Conservation (phyloP, 371 early-diverging fungal species). For the Mortierella sp. region DNA sequence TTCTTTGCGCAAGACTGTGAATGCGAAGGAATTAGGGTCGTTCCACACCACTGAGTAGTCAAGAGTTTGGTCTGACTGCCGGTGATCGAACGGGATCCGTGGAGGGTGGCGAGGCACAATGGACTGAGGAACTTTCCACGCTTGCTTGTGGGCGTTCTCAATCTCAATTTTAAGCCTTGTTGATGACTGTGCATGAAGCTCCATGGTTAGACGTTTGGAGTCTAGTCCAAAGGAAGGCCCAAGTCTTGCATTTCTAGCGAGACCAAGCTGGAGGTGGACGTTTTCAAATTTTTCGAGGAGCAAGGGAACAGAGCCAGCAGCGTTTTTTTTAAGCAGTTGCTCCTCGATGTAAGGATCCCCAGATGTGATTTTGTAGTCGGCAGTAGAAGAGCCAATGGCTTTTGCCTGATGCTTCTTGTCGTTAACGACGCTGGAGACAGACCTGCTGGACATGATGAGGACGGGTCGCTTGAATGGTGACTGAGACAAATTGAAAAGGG, state of each 20-base stretch:
- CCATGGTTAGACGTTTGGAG: conserved; percentile 8
- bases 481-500: no score
- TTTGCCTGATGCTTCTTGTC: background rate
- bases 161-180: conserved; percentile 63
- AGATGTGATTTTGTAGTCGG: conserved; percentile 17
- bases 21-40: conserved; percentile 60
- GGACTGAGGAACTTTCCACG: conserved; percentile 66
- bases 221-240: conserved; percentile 22
- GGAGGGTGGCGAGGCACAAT: conserved; percentile 53
- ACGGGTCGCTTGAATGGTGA: background rate
- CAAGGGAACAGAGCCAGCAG: background rate
- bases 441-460: background rate
- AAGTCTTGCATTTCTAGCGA: conserved; percentile 13
- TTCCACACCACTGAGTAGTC: conserved; percentile 24
- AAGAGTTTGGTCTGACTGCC: background rate
- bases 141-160: conserved; percentile 59
- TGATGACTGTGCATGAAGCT: conserved; percentile 6
- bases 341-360: background rate
- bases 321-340: no score
- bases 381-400: background rate
- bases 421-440: background rate
- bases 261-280: conserved; percentile 9
- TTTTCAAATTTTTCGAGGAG: conserved; percentile 5
- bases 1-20: conserved; percentile 62
- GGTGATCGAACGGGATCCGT: background rate